Conservation (phyloP, 129 eudicot genomes). For the Tagetes erecta region DNA sequence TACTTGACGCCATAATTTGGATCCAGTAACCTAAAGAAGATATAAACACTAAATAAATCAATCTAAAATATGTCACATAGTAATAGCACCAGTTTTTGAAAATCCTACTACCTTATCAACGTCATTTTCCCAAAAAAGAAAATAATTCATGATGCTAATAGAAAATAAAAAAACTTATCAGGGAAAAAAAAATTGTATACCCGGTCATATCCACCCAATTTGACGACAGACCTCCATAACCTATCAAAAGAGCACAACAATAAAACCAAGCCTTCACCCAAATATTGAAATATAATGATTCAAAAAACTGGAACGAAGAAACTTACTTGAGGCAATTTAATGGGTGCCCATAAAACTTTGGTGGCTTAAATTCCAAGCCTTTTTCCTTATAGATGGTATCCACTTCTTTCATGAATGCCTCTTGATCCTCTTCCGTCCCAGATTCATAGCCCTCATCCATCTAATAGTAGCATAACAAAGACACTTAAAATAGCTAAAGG, state of each 20-base stretch:
- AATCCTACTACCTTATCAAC: slow-evolving; percentile 7
- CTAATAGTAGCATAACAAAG: slow-evolving; percentile 35
- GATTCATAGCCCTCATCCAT: slow-evolving; percentile 71
- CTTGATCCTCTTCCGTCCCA: slow-evolving; percentile 92
- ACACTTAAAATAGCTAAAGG: slow-evolving; percentile 10
- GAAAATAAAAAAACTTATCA: not conserved
- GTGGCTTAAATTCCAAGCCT: slow-evolving; percentile 71
- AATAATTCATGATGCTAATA: slow-evolving; percentile 7
- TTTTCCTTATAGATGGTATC: slow-evolving; percentile 58
- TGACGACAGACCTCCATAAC: slow-evolving; percentile 79
- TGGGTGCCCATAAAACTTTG: slow-evolving; percentile 88
- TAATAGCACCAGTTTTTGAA: not conserved
- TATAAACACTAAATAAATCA: not conserved
- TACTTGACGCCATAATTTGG: slow-evolving; percentile 92
- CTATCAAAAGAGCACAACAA: slow-evolving; percentile 42
- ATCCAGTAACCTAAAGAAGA: slow-evolving; percentile 65
- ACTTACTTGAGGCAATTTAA: slow-evolving; percentile 81
- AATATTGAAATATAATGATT: slow-evolving; percentile 5
- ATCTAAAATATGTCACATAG: not conserved
- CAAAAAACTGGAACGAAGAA: not conserved
- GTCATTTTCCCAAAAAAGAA: slow-evolving; percentile 1
- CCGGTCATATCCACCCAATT: slow-evolving; percentile 82
- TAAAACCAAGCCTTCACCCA: slow-evolving; percentile 5
- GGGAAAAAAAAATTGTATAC: slow-evolving; percentile 32
- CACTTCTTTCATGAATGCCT: slow-evolving; percentile 72